Conservation (phyloP, 2,329 filamentous ascomycete species). For the Fusarium sp. region DNA sequence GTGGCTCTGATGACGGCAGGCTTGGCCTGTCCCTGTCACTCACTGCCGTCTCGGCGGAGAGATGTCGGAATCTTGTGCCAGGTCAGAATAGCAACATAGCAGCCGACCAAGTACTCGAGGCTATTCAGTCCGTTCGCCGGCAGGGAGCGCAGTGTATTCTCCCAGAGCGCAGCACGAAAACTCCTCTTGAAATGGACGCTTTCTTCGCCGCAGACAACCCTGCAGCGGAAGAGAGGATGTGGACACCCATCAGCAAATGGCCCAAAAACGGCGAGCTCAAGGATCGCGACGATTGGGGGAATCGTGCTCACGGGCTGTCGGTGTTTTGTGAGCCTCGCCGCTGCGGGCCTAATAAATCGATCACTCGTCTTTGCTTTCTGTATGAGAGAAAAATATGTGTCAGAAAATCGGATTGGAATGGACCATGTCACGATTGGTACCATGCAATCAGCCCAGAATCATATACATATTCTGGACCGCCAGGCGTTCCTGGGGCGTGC, state of each 20-base stretch:
- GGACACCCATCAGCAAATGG: neutral
- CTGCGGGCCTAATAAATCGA: neutral
- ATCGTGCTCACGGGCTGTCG: neutral
- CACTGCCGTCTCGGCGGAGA: neutral
- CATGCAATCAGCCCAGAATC: neutral
- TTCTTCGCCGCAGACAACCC: neutral
- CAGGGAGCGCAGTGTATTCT: neutral
- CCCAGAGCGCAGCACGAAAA: neutral
- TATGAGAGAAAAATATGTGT: neutral
- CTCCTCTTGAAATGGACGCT: neutral
- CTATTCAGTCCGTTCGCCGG: neutral
- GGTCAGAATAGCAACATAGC: neutral
- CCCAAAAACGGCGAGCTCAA: neutral
- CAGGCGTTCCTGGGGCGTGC: neutral
- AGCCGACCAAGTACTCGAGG: neutral
- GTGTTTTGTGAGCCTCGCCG: neutral
- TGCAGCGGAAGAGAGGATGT: neutral
- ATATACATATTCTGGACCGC: neutral
- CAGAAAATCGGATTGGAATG: neutral
- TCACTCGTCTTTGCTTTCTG: neutral
- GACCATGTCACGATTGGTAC: neutral
- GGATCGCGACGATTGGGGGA: fast-evolving
- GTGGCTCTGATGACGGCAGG: fast-evolving
- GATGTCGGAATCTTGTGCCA: neutral
- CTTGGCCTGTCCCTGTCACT: neutral